phyloP scores from a whole-genome alignment of 331 rosid genomes.

The Acacia pycnantha region DNA sequence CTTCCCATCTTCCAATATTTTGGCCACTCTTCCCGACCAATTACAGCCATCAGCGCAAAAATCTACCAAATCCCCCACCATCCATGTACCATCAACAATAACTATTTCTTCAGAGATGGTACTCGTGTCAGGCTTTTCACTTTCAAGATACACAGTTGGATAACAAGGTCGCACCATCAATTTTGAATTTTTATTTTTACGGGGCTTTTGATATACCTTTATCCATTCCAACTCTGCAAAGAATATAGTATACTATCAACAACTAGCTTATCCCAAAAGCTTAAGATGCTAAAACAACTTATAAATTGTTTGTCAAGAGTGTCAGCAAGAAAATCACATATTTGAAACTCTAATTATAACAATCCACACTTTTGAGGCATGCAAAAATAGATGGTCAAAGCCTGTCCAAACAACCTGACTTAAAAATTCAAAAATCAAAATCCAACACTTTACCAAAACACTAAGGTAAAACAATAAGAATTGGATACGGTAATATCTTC shows the following conservation, averaged over 20 bases:
- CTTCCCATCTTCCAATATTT: conserved; percentile 46
- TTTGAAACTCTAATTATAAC: neutral
- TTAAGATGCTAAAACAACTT: neutral
- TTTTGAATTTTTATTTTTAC: conserved; percentile 23
- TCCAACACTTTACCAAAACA: no score
- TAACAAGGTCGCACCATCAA: conserved; percentile 75
- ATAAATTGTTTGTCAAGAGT: neutral
- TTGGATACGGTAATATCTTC: neutral
- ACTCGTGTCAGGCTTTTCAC: conserved; percentile 47
- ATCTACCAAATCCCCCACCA: conserved; percentile 86
- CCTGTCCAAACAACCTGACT: neutral
- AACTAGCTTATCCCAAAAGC: neutral
- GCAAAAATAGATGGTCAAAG: neutral
- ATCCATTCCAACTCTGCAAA: conserved; percentile 55
- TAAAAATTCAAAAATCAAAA: neutral
- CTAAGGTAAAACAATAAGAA: neutral
- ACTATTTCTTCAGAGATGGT: conserved; percentile 47
- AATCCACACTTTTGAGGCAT: neutral
- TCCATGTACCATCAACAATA: conserved; percentile 51
- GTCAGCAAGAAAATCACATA: neutral
- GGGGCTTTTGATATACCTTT: conserved; percentile 49
- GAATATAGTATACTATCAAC: neutral
- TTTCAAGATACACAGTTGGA: conserved; percentile 54
- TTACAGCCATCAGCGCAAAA: conserved; percentile 68
- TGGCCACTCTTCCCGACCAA: conserved; percentile 70